A percentile compares a stretch with the other conserved stretches of the same genome.
These are phyloP conservation scores for Mortierella sp. DNA, from an alignment of 371 early-diverging fungal species.

Conservation along the genomic window DNA sequence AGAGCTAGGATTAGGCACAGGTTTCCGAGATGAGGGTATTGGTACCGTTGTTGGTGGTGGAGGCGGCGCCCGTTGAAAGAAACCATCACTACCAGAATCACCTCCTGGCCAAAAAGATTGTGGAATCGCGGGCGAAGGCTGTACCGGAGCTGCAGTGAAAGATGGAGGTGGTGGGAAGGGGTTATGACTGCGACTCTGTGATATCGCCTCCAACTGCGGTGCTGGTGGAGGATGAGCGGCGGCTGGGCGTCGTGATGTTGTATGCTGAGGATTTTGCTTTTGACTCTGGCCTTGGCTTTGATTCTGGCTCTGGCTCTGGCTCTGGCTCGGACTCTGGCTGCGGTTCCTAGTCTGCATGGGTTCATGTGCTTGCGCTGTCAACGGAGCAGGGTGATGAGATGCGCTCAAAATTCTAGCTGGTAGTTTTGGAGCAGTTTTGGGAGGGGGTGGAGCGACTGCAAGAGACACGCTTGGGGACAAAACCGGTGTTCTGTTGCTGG, in stretches of 20 bases:
- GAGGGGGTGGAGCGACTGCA: background rate
- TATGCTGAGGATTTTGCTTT: background rate
- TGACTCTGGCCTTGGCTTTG: background rate
- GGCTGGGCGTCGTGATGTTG: background rate
- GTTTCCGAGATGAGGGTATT: background rate
- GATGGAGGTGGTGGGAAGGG: background rate
- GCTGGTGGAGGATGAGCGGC: background rate
- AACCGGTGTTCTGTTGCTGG: background rate
- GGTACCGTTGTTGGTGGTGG: background rate
- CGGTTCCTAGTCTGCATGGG: background rate
- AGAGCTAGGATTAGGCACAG: background rate
- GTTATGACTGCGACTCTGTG: background rate
- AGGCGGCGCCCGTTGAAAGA: background rate
- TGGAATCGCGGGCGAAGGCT: background rate
- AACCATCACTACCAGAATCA: slow-evolving; percentile 5
- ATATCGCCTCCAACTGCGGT: background rate
- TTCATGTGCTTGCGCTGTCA: slow-evolving; percentile 2
- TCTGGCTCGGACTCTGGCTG: background rate
- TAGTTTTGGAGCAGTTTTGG: slow-evolving; percentile 20
- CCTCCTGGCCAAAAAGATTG: background rate
- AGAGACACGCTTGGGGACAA: slow-evolving; percentile 1
- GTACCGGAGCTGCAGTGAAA: background rate
- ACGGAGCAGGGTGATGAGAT: slow-evolving; percentile 6
- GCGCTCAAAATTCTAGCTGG: slow-evolving; percentile 16
- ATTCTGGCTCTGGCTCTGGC: background rate